A percentile compares a stretch with the other conserved stretches of the same genome.
Evolutionary conservation across 148 eudicot genomes (phyloP).

Genomic region (Diospyros kaki): DNA sequence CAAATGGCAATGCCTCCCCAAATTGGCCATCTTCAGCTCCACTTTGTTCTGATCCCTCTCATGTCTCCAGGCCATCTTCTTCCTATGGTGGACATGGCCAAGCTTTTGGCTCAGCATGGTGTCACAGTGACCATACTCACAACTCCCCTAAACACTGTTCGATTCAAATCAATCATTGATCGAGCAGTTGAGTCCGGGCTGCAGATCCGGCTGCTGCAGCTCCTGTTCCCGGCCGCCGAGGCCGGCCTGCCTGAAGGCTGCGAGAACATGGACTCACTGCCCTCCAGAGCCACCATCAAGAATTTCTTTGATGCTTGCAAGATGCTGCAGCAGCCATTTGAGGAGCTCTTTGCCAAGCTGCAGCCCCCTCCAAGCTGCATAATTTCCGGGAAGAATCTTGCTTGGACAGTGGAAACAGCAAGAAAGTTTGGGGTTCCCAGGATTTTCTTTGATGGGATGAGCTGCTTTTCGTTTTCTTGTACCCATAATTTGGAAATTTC

Average conservation of each 20-base stretch:
- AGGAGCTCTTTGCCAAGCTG: background rate
- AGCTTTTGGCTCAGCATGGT: constrained; percentile 8
- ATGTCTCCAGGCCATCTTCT: constrained; percentile 29
- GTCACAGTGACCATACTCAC: constrained; percentile 13
- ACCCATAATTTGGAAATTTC: constrained; percentile 21
- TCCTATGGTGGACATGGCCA: constrained; percentile 23
- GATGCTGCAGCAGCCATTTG: constrained; percentile 1
- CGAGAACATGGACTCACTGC: constrained; percentile 10
- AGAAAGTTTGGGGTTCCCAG: constrained; percentile 6
- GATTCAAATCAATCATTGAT: background rate
- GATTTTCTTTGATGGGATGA: constrained; percentile 24
- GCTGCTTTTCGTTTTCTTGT: constrained; percentile 16
- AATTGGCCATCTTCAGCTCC: constrained; percentile 18
- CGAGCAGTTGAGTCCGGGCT: constrained; percentile 16
- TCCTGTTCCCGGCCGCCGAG: constrained; percentile 10
- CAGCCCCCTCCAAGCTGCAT: background rate
- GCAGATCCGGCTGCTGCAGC: constrained; percentile 8
- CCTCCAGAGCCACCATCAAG: background rate
- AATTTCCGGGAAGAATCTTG: background rate
- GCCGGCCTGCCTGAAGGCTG: constrained; percentile 24
- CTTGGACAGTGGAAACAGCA: background rate
- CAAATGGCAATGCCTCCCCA: no score
- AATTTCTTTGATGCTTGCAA: background rate
- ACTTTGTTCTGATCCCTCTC: constrained; percentile 39
- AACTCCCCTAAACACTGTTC: constrained; percentile 2